phyloP scores from a whole-genome alignment of 179 eudicot genomes.

The Vitellaria paradoxa region DNA sequence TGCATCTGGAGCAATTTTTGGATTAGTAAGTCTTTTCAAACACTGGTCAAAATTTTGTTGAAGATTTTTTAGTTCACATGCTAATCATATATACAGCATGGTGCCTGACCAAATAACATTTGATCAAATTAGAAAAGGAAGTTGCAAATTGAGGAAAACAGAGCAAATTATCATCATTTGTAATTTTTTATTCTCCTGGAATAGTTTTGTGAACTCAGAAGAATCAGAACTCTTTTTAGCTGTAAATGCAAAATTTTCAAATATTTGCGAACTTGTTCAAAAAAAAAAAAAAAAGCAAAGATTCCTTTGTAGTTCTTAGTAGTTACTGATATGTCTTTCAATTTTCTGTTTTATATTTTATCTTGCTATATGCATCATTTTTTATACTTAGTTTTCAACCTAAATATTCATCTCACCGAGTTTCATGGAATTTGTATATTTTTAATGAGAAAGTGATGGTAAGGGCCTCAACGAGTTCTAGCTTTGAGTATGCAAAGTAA shows the following conservation, averaged over 20 bases:
- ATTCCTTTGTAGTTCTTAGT: not conserved
- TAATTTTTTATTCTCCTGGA: not conserved
- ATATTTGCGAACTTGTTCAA: too few species aligned
- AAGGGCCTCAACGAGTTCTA: not conserved
- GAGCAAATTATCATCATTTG: too few species aligned
- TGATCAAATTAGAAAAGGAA: not conserved
- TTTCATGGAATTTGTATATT: not conserved
- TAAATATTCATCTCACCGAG: not conserved
- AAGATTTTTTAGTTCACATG: not conserved
- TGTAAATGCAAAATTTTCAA: not conserved
- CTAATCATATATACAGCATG: not conserved
- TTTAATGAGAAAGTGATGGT: not conserved
- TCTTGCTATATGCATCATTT: not conserved
- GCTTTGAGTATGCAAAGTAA: not conserved
- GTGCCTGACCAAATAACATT: not conserved
- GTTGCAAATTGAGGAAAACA: not conserved
- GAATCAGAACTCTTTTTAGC: not conserved
- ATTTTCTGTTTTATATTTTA: not conserved
- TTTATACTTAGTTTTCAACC: not conserved
- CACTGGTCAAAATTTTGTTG: not conserved
- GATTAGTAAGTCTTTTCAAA: constrained; percentile 49
- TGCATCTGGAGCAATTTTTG: constrained; percentile 92
- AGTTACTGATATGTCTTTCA: not conserved
- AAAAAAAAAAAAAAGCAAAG: too few species aligned
- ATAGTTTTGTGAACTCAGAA: not conserved